phyloP scores from a whole-genome alignment of 2,329 filamentous ascomycete genomes.

The Magnaporthiopsis rhizophila region DNA sequence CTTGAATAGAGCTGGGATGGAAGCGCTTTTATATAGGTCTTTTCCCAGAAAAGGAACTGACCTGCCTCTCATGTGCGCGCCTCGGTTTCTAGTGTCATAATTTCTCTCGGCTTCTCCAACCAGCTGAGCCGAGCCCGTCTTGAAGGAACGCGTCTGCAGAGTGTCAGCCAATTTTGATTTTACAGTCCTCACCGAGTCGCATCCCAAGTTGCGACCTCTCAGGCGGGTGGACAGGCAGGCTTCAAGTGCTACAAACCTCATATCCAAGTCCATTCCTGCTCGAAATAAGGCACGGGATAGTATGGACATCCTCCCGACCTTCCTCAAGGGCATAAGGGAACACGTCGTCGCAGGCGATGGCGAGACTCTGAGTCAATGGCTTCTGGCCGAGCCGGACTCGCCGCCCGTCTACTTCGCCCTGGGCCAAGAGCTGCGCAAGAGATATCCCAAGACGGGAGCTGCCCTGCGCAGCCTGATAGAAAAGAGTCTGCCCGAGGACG shows the following conservation, averaged over 20 bases:
- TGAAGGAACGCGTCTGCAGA: not conserved
- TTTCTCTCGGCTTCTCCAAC: not conserved
- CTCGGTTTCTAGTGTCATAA: not conserved
- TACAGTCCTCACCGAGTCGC: not conserved
- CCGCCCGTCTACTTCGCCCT: conserved; percentile 60
- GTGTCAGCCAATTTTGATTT: not conserved
- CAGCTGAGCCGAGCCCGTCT: not conserved
- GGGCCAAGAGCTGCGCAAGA: conserved; percentile 54
- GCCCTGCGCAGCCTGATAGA: conserved; percentile 58
- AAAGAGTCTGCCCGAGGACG: conserved; percentile 53
- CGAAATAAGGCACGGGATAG: not conserved
- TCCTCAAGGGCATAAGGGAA: conserved; percentile 55
- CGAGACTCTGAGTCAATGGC: conserved; percentile 56
- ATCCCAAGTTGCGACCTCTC: not conserved
- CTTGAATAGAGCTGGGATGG: not conserved
- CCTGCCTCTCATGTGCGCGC: too few relatives aligned
- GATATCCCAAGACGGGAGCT: conserved; percentile 40
- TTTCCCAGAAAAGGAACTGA: not conserved
- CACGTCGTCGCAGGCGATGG: conserved; percentile 50
- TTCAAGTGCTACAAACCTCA: not conserved
- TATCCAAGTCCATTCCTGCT: not conserved
- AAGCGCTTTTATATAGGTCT: not conserved
- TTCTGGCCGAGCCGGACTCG: conserved; percentile 67
- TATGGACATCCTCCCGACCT: conserved; percentile 24
- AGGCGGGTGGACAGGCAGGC: not conserved